Evolutionary conservation across 495 filamentous ascomycete genomes (phyloP), one percentile per base, ranked within the genome.

Genomic region (Aspergillus egyptiacus): DNA sequence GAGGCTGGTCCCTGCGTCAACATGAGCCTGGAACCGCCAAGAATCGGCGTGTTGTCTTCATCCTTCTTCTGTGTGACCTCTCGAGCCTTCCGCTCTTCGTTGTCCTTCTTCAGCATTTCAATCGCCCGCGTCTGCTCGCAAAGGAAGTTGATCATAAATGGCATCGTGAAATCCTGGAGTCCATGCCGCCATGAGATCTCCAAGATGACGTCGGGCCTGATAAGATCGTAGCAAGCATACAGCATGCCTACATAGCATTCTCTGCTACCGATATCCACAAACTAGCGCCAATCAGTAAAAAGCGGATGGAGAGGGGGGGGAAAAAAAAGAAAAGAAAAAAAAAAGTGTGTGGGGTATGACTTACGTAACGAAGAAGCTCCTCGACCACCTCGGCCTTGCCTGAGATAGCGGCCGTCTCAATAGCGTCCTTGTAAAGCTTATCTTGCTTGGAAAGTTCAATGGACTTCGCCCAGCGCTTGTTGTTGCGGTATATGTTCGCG

Each of bases 401-500:
- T 49, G 91, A 96, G 35, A 96, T 91, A n/a, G 94, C 94, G 10
- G 94, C 80, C 20, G 94, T 99, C 77, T 99, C 94, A 55, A 99
- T 97, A 22, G 94, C 94, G 77, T 99, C 94, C 78, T 96, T 96
- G 83, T 91, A 99, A 28, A 99, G 76, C 80, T 95, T 97, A 74
- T 99, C 94, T 65, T 97, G 94, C 79, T 99, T 99, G 9, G 89
- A 96, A 37, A 99, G 74, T 40, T 87, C 82, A 67, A 99, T 97
- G n/a, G 93, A 96, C 75, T 97, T 96, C 67, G 95, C 89, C 94
- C 94, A 99, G 50, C 94, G 82, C 83, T 96, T 97, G 76, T 96
- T 96, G 79, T 97, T 97, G 54, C 94, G 89, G 75, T 97, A 99
- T 71, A 99, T 97, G 75, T 79, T 94, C 56, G 94, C 89, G 8